These are phyloP conservation scores for Collybia nuda DNA, from an alignment of 768 basidiomycete species.

Conservation along the genomic window DNA sequence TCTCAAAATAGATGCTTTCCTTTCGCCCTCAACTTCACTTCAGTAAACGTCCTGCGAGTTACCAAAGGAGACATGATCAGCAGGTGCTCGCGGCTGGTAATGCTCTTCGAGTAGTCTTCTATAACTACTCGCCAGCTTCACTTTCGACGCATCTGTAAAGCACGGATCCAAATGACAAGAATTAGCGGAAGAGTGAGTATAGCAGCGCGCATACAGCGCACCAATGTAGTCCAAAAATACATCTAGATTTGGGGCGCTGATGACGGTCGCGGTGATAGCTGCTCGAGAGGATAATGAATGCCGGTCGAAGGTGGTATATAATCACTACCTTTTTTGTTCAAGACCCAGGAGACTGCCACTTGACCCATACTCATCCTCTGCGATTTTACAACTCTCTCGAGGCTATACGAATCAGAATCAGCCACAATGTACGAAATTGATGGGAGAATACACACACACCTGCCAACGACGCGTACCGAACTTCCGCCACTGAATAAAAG, in stretches of 20 bases:
- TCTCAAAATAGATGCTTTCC: too few relatives aligned
- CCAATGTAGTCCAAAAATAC: background rate
- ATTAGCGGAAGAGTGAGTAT: background rate
- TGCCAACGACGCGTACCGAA: conserved; percentile 33
- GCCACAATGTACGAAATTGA: background rate
- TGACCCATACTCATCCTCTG: conserved; percentile 46
- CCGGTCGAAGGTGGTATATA: background rate
- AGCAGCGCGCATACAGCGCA: background rate
- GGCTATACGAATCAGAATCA: conserved; percentile 17
- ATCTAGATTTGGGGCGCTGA: background rate
- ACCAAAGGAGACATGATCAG: background rate
- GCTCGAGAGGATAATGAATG: background rate
- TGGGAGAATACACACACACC: conserved; percentile 22
- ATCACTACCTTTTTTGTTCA: conserved; percentile 31
- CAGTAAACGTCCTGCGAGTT: background rate
- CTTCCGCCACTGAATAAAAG: conserved; percentile 10
- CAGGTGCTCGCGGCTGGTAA: conserved; percentile 1
- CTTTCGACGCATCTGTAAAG: background rate
- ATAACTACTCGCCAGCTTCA: background rate
- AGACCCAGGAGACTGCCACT: conserved; percentile 42
- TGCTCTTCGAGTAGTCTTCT: background rate
- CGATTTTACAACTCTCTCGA: conserved; percentile 46
- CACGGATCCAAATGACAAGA: background rate
- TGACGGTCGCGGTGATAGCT: background rate
- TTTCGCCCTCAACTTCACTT: background rate